Evolutionary conservation across 2,329 filamentous ascomycete genomes (phyloP), one percentile per base, ranked within the genome.

Genomic region (Nemania sp.): DNA sequence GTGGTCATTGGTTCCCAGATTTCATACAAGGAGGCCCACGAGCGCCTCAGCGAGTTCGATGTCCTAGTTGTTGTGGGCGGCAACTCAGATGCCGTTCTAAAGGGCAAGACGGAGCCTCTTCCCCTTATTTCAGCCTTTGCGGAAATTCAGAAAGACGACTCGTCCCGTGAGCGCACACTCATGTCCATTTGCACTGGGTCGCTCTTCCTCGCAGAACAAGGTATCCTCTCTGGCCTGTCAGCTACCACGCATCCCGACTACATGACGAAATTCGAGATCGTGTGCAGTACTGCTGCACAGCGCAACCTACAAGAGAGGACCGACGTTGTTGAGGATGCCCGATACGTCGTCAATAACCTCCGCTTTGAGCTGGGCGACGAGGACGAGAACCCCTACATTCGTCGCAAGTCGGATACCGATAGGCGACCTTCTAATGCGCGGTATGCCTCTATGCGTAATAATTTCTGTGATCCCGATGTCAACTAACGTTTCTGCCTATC

Each of bases 261-360:
- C 74, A 80, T 91, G 65, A 91, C 89, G 70, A 87, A 83, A 61
- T 84, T 95, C 68, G 90, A 94, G 78, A 91, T 86, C 65, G 75
- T 91, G 63, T 91, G 88, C 78, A 89, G 88, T 71, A 85, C 90
- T 61, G 83, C 85, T 42, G 82, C 88, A 40, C 82, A 83, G 53
- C 80, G 84, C 59, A 84, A 89, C 70, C 77, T 88, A 62, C 81
- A 84, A 52, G 87, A 91, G 76, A 86, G 89, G 68, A 91, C 89
- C 65, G 89, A 94, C 67, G 88, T 94, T 60, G 81, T 93, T 67
- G 89, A 94, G 68, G 86, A 90, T 60, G 80, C 81, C 67, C 82
- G 90, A 67, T 95, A 94, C 69, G 90, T 95, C 17, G 90, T 95
- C 71, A 95, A 95, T 80, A 94, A 95, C 74, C 86, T 91, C 55